A percentile compares a stretch with the other conserved stretches of the same genome.
These are phyloP conservation scores for Bipolaris victoriae DNA, from an alignment of 2,329 filamentous ascomycete genomes.

Conservation along the genomic window DNA sequence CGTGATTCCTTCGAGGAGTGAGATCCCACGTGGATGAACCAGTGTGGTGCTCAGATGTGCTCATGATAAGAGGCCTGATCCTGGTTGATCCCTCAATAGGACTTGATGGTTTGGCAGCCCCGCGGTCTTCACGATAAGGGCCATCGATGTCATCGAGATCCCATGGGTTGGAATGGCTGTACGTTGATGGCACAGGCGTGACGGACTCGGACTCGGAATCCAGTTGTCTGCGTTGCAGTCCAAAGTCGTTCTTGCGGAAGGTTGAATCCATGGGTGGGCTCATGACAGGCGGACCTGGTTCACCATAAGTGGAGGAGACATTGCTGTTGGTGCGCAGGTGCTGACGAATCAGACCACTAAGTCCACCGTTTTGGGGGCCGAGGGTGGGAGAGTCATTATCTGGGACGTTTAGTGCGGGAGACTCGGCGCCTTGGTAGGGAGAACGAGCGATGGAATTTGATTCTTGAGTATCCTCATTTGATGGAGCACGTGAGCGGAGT, in stretches of 20 bases:
- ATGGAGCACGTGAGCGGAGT: slow-evolving; percentile 41
- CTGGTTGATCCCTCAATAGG: slow-evolving; percentile 37
- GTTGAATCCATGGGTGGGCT: slow-evolving; percentile 51
- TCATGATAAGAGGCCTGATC: slow-evolving; percentile 15
- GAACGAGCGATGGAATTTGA: slow-evolving; percentile 8
- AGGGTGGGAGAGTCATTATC: slow-evolving; percentile 79
- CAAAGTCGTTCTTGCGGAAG: slow-evolving; percentile 42
- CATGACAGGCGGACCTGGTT: slow-evolving; percentile 49
- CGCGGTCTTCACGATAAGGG: slow-evolving; percentile 44
- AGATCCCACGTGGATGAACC: slow-evolving; percentile 53
- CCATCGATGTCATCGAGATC: slow-evolving; percentile 60
- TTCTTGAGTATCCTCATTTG: slow-evolving; percentile 23
- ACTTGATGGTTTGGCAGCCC: slow-evolving; percentile 46
- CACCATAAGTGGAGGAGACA: slow-evolving; percentile 74
- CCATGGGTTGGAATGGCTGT: slow-evolving; percentile 62
- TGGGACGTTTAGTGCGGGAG: slow-evolving; percentile 19
- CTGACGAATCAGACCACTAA: slow-evolving; percentile 82
- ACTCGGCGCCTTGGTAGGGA: slow-evolving; percentile 19
- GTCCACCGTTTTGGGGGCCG: slow-evolving; percentile 66
- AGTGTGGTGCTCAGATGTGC: slow-evolving; percentile 20
- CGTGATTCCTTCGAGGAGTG: slow-evolving; percentile 56
- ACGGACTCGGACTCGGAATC: slow-evolving; percentile 44
- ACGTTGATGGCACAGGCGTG: slow-evolving; percentile 55
- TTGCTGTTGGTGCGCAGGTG: slow-evolving; percentile 84
- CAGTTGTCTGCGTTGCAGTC: slow-evolving; percentile 35